Percentiles rank a stretch among this genome's conserved stretches.
Evolutionary conservation across 768 basidiomycete species (phyloP).

Genomic region (Suillus bovinus): DNA sequence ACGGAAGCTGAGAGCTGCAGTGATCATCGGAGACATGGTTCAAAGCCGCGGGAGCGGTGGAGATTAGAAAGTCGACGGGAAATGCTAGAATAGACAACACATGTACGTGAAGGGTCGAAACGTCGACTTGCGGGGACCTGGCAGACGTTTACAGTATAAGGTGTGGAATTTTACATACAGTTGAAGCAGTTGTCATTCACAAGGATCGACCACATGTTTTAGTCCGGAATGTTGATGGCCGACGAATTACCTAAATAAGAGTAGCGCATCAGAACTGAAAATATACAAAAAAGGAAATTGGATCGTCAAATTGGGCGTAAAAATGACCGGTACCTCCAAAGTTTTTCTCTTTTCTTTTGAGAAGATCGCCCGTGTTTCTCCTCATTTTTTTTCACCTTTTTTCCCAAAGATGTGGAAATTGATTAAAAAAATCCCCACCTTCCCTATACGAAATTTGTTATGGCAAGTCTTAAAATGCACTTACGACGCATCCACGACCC

Average conservation of each 20-base stretch:
- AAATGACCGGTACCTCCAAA: constrained; percentile 3
- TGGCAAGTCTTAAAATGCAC: constrained; percentile 41
- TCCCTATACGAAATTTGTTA: constrained; percentile 41
- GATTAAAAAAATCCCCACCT: constrained; percentile 47
- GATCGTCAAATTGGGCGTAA: constrained; percentile 27
- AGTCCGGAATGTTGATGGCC: constrained; percentile 27
- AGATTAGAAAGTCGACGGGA: constrained; percentile 19
- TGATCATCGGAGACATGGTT: background rate
- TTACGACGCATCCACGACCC: constrained; percentile 60
- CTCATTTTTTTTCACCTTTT: constrained; percentile 12
- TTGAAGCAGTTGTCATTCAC: constrained; percentile 32
- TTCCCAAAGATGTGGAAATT: constrained; percentile 31
- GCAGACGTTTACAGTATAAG: constrained; percentile 30
- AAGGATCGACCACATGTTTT: constrained; percentile 23
- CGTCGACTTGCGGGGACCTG: constrained; percentile 35
- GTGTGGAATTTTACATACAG: constrained; percentile 34
- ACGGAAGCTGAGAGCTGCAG: constrained; percentile 13
- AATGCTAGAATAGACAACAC: constrained; percentile 31
- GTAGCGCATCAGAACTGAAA: constrained; percentile 20
- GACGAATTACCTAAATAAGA: constrained; percentile 24
- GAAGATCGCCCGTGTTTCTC: constrained; percentile 1
- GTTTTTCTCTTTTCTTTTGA: constrained; percentile 12
- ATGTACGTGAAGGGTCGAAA: constrained; percentile 38
- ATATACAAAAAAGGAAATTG: constrained; percentile 18
- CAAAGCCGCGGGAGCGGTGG: constrained; percentile 35